Evolutionary conservation across 73 alveolate genomes (phyloP).

Genomic region (Paramecium tetraurelia): DNA sequence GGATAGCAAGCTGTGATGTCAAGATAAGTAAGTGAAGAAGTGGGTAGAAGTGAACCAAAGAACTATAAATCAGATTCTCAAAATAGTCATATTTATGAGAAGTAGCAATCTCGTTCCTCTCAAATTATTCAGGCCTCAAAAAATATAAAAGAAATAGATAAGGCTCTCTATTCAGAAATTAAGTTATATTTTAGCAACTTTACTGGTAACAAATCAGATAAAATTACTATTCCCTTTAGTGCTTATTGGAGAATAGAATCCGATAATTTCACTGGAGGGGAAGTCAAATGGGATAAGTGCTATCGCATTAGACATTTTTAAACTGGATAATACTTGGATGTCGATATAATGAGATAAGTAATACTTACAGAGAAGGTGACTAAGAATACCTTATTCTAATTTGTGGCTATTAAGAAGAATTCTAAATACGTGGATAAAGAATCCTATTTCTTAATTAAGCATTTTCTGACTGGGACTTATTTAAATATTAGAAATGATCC

Average conservation of each 20-base stretch:
- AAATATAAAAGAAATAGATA: neutral
- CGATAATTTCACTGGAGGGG: constrained; percentile 7
- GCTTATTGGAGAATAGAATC: constrained; percentile 56
- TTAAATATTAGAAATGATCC: neutral
- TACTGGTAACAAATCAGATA: neutral
- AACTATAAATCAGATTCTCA: neutral
- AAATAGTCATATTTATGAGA: neutral
- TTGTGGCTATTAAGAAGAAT: neutral
- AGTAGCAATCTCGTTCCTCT: neutral
- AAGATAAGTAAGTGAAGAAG: constrained; percentile 25
- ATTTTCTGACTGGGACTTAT: neutral
- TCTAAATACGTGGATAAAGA: constrained; percentile 1
- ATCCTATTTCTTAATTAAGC: neutral
- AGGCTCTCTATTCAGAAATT: neutral
- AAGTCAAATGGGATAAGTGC: neutral
- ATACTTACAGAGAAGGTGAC: neutral
- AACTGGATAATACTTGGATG: constrained; percentile 28
- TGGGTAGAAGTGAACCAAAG: neutral
- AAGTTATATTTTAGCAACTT: neutral
- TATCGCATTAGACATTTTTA: constrained; percentile 45
- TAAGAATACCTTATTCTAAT: neutral
- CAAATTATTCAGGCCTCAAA: neutral
- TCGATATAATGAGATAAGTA: neutral
- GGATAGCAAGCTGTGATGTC: neutral
- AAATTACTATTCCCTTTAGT: neutral